Evolutionary conservation across 2,329 filamentous ascomycete genomes (phyloP).

Genomic region (Cercospora sojina): DNA sequence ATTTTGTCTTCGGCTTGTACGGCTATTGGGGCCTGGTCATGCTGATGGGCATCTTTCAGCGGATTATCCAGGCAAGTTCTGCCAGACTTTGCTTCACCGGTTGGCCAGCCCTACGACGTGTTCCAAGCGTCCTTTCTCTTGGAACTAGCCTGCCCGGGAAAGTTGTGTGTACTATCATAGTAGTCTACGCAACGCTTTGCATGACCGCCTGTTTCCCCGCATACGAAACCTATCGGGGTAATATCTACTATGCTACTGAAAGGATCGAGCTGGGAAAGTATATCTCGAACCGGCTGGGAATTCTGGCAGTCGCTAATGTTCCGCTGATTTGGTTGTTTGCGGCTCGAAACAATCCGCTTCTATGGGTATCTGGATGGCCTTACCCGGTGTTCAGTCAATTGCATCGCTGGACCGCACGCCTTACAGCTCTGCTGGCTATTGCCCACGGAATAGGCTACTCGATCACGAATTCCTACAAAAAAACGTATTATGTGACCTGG

Average conservation of each 20-base stretch:
- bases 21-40: constrained; percentile 44
- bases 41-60: constrained; percentile 38
- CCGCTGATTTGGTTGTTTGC: constrained; percentile 66
- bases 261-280: constrained; percentile 45
- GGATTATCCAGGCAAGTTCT: constrained; percentile 21
- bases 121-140: constrained; percentile 21
- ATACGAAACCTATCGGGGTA: constrained; percentile 48
- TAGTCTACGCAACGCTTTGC: constrained; percentile 47
- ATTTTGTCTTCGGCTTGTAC: constrained; percentile 28
- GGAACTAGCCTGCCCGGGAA: constrained; percentile 47
- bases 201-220: constrained; percentile 45
- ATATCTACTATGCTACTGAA: constrained; percentile 46
- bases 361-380: constrained; percentile 68
- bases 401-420: constrained; percentile 65
- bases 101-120: not conserved
- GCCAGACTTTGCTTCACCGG: not conserved
- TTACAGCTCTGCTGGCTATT: constrained; percentile 61
- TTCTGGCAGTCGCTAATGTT: constrained; percentile 63
- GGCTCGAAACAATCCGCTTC: constrained; percentile 63
- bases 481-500: constrained; percentile 35
- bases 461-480: constrained; percentile 37
- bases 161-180: constrained; percentile 47
- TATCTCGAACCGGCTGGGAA: constrained; percentile 62
- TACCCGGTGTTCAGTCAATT: constrained; percentile 66
- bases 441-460: constrained; percentile 61